Evolutionary conservation across 2,329 filamentous ascomycete species (phyloP).

Genomic region (Monascus ruber): DNA sequence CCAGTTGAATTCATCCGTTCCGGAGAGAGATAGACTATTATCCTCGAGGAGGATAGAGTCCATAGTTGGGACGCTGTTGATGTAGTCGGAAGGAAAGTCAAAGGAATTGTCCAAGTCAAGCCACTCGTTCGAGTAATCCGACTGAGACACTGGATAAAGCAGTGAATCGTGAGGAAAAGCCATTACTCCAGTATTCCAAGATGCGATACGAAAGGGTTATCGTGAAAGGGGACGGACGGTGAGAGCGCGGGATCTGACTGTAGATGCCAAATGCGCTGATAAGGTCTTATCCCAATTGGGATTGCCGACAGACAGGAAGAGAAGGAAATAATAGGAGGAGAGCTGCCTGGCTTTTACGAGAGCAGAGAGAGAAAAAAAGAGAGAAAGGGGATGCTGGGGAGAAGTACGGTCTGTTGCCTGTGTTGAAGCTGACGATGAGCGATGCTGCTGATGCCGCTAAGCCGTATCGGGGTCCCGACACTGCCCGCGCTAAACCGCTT

Average conservation of each 20-base stretch:
- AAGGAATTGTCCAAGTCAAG: constrained; percentile 25
- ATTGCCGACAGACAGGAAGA: no score
- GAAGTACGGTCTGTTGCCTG: no score
- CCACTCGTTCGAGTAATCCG: constrained; percentile 15
- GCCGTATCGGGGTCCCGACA: constrained; percentile 17
- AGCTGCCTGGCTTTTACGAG: no score
- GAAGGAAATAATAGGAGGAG: no score
- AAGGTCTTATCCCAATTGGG: no score
- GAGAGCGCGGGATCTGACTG: no score
- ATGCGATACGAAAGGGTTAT: no score
- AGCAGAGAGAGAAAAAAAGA: no score
- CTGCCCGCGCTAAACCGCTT: constrained; percentile 11
- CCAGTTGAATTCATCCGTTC: constrained; percentile 11
- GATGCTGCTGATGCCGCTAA: constrained; percentile 2
- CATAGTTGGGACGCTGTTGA: constrained; percentile 18
- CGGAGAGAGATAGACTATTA: constrained; percentile 9
- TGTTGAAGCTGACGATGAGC: no score
- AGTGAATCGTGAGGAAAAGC: constrained; percentile 9
- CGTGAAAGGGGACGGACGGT: no score
- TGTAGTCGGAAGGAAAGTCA: constrained; percentile 15
- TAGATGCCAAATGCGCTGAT: no score
- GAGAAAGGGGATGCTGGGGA: no score
- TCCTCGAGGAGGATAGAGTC: constrained; percentile 20
- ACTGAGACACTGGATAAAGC: constrained; percentile 12
- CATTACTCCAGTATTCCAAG: not conserved